These are phyloP conservation scores for Aspergillus cristatus DNA, from an alignment of 495 filamentous ascomycete genomes.

Conservation along the genomic window DNA sequence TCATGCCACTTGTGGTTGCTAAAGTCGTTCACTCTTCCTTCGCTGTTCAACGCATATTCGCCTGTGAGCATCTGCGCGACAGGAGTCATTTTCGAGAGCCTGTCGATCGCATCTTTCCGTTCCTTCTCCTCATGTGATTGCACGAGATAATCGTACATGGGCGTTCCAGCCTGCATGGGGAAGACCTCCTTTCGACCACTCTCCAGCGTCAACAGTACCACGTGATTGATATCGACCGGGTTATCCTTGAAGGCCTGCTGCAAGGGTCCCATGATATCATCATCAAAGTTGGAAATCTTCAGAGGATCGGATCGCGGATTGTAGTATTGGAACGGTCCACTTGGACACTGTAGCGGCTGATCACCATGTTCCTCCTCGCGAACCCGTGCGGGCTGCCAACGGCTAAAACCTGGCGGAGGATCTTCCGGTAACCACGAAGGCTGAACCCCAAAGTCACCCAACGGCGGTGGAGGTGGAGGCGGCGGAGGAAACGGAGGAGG, in stretches of 20 bases:
- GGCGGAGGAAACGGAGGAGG: not conserved
- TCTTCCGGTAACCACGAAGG: conserved; percentile 21
- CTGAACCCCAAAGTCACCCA: conserved; percentile 8
- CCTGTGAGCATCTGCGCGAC: conserved; percentile 35
- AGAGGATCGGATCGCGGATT: conserved; percentile 31
- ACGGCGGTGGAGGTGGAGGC: not conserved
- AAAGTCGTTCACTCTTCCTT: conserved; percentile 16
- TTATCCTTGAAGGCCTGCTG: conserved; percentile 21
- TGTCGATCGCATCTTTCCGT: conserved; percentile 15
- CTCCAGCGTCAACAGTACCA: conserved; percentile 36
- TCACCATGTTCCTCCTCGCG: conserved; percentile 13
- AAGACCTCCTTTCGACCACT: conserved; percentile 41
- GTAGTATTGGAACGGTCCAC: conserved; percentile 18
- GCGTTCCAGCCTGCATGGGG: conserved; percentile 30
- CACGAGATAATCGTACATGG: conserved; percentile 29
- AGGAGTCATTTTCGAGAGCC: conserved; percentile 24
- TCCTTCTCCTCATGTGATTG: conserved; percentile 17
- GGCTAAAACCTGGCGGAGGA: conserved; percentile 19
- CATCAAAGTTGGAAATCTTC: conserved; percentile 34
- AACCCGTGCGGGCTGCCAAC: conserved; percentile 16
- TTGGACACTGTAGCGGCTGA: conserved; percentile 9
- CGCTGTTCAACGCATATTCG: conserved; percentile 28
- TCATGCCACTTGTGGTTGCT: conserved; percentile 16
- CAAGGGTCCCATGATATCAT: conserved; percentile 22
- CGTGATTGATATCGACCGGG: conserved; percentile 29